phyloP scores from a whole-genome alignment of 2,329 filamentous ascomycete species.

The Aspergillus aculeatus region DNA sequence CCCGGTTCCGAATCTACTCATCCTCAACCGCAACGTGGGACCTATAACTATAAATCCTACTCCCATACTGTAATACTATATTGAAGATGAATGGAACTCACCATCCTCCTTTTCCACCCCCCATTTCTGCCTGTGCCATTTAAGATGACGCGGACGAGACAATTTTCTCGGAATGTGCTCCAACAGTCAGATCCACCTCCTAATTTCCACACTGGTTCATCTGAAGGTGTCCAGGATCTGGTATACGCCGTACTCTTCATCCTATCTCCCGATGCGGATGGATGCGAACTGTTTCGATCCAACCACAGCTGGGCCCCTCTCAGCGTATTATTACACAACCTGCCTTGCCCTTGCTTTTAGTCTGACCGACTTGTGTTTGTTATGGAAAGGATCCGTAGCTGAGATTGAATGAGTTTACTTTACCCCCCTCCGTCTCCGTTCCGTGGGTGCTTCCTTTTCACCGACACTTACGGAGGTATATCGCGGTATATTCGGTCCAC shows the following conservation, averaged over 20 bases:
- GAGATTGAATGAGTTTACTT: no score
- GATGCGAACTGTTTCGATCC: constrained; percentile 8
- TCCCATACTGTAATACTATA: no score
- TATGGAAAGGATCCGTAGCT: constrained; percentile 4
- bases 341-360: neutral
- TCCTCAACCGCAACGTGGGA: neutral
- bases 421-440: neutral
- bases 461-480: neutral
- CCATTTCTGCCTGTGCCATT: neutral
- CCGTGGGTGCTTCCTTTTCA: constrained; percentile 2
- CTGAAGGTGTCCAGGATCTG: constrained; percentile 23
- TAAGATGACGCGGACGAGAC: neutral
- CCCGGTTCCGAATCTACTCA: neutral
- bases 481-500: neutral
- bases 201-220: constrained; percentile 20
- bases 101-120: no score
- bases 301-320: constrained; percentile 1
- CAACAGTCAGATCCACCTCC: constrained; percentile 15
- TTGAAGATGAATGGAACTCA: no score
- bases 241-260: constrained; percentile 27
- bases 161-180: neutral
- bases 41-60: neutral
- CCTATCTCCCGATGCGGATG: constrained; percentile 19
- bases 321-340: constrained; percentile 7
- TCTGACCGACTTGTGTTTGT: constrained; percentile 3